Evolutionary conservation across 176 grass and related monocot species (phyloP).

Genomic region (Canna indica): DNA sequence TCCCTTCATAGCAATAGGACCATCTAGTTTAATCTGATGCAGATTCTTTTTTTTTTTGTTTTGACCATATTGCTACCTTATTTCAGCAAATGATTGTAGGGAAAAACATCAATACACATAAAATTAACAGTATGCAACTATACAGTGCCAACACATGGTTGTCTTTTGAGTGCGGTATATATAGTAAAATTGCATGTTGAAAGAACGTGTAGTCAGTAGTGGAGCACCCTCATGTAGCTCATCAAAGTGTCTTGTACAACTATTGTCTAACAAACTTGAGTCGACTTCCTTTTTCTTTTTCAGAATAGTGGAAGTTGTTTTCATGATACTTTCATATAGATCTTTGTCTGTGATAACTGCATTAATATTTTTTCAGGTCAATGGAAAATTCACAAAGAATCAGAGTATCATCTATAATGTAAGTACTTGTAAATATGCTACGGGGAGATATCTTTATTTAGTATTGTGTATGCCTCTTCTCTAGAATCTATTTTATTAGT

Average conservation of each 20-base stretch:
- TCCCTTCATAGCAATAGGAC: no score
- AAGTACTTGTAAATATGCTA: constrained; percentile 36
- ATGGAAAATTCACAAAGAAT: constrained; percentile 72
- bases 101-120: background rate
- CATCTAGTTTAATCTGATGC: no score
- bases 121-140: background rate
- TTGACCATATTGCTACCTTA: background rate
- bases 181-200: background rate
- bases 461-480: background rate
- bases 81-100: background rate
- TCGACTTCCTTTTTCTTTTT: no score
- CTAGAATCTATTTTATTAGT: constrained; percentile 5
- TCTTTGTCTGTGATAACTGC: constrained; percentile 6
- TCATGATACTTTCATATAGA: background rate
- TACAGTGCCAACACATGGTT: background rate
- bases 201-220: background rate
- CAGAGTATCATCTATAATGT: constrained; percentile 82
- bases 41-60: no score
- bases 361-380: constrained; percentile 48
- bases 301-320: background rate
- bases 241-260: background rate
- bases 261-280: background rate
- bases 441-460: no score
- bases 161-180: background rate
- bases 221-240: background rate